Evolutionary conservation across 352 stramenopile genomes (phyloP).

Genomic region (Globisporangium irregulare): DNA sequence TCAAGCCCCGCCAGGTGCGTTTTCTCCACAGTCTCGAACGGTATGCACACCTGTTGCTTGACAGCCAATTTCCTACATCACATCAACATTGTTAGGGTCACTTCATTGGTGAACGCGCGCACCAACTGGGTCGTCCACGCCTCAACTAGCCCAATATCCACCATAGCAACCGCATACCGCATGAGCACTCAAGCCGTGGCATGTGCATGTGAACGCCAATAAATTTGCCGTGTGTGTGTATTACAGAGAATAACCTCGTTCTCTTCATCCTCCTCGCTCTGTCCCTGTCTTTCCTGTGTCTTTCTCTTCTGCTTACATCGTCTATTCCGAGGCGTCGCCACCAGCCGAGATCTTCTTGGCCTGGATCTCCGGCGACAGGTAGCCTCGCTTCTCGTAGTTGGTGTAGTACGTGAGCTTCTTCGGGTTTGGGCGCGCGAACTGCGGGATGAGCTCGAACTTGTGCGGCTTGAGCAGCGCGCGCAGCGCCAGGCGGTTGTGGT

Average conservation of each 20-base stretch:
- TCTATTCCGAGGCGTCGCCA: conserved; percentile 44
- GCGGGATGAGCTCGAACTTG: conserved; percentile 95
- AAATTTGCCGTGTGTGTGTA: conserved; percentile 9
- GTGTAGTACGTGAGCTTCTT: conserved; percentile 98
- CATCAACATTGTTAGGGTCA: conserved; percentile 20
- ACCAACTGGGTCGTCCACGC: conserved; percentile 14
- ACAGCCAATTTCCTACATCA: neutral
- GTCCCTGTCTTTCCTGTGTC: conserved; percentile 3
- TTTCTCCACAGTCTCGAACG: neutral
- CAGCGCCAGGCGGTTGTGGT: conserved; percentile 96
- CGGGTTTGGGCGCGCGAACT: conserved; percentile 91
- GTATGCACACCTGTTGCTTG: neutral
- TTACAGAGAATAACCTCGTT: conserved; percentile 7
- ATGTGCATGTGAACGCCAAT: neutral
- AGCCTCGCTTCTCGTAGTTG: conserved; percentile 95
- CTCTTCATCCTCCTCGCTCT: neutral
- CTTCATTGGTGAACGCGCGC: conserved; percentile 24
- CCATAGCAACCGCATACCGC: neutral
- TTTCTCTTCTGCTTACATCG: neutral
- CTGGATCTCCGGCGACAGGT: conserved; percentile 96
- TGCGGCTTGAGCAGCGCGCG: conserved; percentile 93
- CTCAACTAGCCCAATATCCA: conserved; percentile 11
- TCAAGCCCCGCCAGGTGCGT: conserved; percentile 32
- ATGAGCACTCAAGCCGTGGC: neutral
- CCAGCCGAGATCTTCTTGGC: conserved; percentile 77